These are phyloP conservation scores for Yamagishiella unicocca DNA, from an alignment of 139 green algal species.

Conservation along the genomic window DNA sequence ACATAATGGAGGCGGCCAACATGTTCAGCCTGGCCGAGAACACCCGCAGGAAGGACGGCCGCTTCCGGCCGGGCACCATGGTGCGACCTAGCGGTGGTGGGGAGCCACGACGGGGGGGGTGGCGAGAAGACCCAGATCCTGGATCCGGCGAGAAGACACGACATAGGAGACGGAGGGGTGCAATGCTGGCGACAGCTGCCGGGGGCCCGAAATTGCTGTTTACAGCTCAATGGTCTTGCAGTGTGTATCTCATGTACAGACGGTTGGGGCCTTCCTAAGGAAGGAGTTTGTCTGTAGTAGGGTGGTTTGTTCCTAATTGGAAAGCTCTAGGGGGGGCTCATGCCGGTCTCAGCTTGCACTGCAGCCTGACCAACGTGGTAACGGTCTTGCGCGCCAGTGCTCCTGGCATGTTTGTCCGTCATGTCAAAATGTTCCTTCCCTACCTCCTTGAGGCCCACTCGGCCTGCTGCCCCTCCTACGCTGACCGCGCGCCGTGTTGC, in stretches of 20 bases:
- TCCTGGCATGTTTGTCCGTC: too few species aligned
- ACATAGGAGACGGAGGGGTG: background rate
- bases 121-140: background rate
- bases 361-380: too few species aligned
- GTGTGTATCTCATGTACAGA: background rate
- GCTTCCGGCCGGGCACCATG: background rate
- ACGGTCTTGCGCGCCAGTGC: too few species aligned
- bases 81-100: background rate
- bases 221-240: background rate
- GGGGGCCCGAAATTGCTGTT: background rate
- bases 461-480: background rate
- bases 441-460: background rate
- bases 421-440: too few species aligned
- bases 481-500: background rate
- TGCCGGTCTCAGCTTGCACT: too few species aligned
- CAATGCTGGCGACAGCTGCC: background rate
- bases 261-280: too few species aligned
- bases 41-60: background rate
- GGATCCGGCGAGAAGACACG: background rate
- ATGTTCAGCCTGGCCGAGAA: background rate
- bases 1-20: background rate
- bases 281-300: too few species aligned
- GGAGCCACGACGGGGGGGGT: background rate
- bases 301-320: too few species aligned
- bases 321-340: too few species aligned